Evolutionary conservation across 768 basidiomycete genomes (phyloP).

Genomic region (Macrolepiota fuliginosa): DNA sequence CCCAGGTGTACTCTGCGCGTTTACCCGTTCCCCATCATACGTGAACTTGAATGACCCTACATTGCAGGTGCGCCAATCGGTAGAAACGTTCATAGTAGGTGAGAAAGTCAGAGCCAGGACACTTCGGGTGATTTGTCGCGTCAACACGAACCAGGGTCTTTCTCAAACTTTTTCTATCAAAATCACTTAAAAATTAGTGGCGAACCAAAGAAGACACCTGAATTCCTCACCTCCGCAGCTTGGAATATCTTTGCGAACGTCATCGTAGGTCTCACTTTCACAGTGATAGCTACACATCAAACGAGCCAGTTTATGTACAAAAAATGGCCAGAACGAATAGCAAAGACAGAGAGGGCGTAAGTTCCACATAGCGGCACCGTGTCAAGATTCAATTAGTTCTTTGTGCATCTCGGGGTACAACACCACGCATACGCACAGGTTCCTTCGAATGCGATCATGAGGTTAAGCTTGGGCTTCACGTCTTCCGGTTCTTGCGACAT

Average conservation of each 20-base stretch:
- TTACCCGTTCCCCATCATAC: conserved; percentile 51
- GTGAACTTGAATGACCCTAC: conserved; percentile 64
- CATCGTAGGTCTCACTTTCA: conserved; percentile 66
- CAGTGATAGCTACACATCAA: conserved; percentile 48
- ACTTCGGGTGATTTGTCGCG: neutral
- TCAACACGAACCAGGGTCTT: conserved; percentile 45
- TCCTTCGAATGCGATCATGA: conserved; percentile 56
- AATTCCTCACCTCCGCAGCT: conserved; percentile 55
- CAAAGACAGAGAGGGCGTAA: neutral
- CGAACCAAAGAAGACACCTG: neutral
- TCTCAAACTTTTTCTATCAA: conserved; percentile 54
- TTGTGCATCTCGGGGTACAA: neutral
- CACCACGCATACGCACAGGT: conserved; percentile 49
- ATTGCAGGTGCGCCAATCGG: neutral
- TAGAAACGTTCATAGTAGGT: neutral
- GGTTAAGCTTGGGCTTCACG: conserved; percentile 68
- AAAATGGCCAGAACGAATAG: neutral
- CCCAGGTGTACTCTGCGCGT: conserved; percentile 49
- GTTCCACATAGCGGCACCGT: conserved; percentile 5
- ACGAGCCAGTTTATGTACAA: neutral
- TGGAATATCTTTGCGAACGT: conserved; percentile 66
- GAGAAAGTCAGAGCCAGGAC: neutral
- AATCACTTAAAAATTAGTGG: neutral
- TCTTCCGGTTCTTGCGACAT: conserved; percentile 49
- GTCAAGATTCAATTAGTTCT: neutral